Evolutionary conservation across 805 yeast genomes (phyloP), one percentile per base, ranked within the genome.

Genomic region (Yamadazyma phyllophila): DNA sequence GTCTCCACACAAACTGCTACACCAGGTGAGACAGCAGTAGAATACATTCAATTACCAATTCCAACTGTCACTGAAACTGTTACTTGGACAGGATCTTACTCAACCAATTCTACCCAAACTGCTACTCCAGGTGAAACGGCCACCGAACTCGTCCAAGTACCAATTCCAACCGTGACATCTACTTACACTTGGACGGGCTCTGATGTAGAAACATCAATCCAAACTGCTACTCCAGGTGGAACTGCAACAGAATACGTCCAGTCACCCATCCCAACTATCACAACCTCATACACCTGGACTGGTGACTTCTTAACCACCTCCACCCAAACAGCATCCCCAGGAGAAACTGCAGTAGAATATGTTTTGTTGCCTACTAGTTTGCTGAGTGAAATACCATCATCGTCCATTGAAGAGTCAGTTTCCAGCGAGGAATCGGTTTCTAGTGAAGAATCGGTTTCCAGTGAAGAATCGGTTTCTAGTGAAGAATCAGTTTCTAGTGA

Each of bases 181-280:
- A 52, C 58, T 10, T 7, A 7, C 9, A 33, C 36, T 7, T 48
- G 51, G 51, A 51, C 58, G 2, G 55, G 58, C 12, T 10, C 41
- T 4, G 39, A 48, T 13, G 16, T 41, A 3, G 43, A n/a, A 11
- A 29, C 31, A 29, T 47, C 49, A 6, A 61, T 63, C 1, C 33
- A 27, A 14, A 47, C 60, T 10, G 51, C 55, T 17, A 16, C 53
- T 3, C 44, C 50, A 9, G 61, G 56, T 15, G 55, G 43, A 13
- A 53, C 59, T 8, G 56, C 47, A 3, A 56, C 61, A 1, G 58
- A 58, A 5, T 43, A 50, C 9, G 44, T 55, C n/a, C 47, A 51
- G 11, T 50, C 47, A 12, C 55, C 57, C 10, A 36, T 17, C 14
- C 39, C 24, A 17, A 36, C 39, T 12, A 36, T 24, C 14, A 36